phyloP scores from a whole-genome alignment of 2,329 filamentous ascomycete genomes.

The Arthrocladium fulminans region DNA sequence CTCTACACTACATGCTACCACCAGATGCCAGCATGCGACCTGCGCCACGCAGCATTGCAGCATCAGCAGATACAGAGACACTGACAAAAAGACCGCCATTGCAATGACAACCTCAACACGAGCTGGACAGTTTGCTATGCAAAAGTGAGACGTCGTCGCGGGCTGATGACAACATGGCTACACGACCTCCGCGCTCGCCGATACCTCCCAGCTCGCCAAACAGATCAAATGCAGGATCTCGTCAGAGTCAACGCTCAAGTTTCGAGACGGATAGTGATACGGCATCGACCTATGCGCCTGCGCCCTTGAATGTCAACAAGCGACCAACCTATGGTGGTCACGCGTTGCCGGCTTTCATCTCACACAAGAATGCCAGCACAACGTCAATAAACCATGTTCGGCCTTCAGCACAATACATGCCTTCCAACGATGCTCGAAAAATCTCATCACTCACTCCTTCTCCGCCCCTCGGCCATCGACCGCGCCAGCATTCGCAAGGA shows the following conservation, averaged over 20 bases:
- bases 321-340: slow-evolving; percentile 28
- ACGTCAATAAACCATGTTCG: slow-evolving; percentile 25
- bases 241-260: slow-evolving; percentile 30
- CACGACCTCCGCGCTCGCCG: slow-evolving; percentile 13
- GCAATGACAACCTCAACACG: background rate
- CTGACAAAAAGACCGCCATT: background rate
- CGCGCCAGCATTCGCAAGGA: slow-evolving; percentile 52
- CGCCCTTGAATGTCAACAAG: slow-evolving; percentile 24
- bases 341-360: slow-evolving; percentile 23
- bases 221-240: slow-evolving; percentile 17
- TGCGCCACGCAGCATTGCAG: background rate
- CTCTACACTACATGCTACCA: too few relatives aligned
- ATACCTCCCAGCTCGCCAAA: slow-evolving; percentile 21
- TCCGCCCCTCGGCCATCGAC: slow-evolving; percentile 27
- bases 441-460: slow-evolving; percentile 27
- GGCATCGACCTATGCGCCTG: slow-evolving; percentile 30
- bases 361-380: slow-evolving; percentile 27
- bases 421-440: slow-evolving; percentile 31
- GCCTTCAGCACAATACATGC: slow-evolving; percentile 31
- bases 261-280: slow-evolving; percentile 41
- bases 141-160: slow-evolving; percentile 13
- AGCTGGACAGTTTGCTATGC: background rate
- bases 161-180: slow-evolving; percentile 7
- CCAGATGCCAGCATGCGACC: too few relatives aligned
- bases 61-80: background rate